These are phyloP conservation scores for Rhodotorula sp. DNA, from an alignment of 1,284 basidiomycete genomes.

Conservation along the genomic window DNA sequence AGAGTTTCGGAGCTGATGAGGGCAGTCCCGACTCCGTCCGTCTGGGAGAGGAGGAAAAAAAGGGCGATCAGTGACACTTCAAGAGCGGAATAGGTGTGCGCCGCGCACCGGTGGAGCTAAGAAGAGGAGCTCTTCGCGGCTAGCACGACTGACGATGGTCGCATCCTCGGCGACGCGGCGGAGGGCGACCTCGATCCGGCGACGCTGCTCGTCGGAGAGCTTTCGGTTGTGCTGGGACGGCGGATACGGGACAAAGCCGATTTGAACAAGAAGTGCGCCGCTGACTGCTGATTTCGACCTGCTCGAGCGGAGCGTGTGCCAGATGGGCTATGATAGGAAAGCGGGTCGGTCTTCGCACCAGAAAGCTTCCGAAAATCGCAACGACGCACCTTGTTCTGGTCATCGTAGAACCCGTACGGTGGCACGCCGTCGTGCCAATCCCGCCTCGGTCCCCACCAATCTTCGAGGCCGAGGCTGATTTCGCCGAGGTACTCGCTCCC, in stretches of 20 bases:
- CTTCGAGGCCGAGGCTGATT: slow-evolving; percentile 67
- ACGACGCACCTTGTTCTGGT: slow-evolving; percentile 51
- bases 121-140: slow-evolving; percentile 58
- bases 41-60: slow-evolving; percentile 55
- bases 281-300: slow-evolving; percentile 28
- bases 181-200: slow-evolving; percentile 14
- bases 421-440: slow-evolving; percentile 46
- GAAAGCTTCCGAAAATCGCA: too few relatives aligned
- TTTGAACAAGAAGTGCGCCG: slow-evolving; percentile 51
- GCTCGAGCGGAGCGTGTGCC: slow-evolving; percentile 37
- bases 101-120: slow-evolving; percentile 76
- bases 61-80: too few relatives aligned
- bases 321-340: slow-evolving; percentile 43
- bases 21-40: slow-evolving; percentile 78
- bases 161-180: slow-evolving; percentile 46
- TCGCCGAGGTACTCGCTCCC: slow-evolving; percentile 78
- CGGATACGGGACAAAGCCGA: slow-evolving; percentile 60
- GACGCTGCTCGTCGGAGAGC: slow-evolving; percentile 53
- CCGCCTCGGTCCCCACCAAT: slow-evolving; percentile 67
- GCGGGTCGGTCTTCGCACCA: slow-evolving; percentile 57
- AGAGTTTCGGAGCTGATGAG: slow-evolving; percentile 20
- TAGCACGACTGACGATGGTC: slow-evolving; percentile 64
- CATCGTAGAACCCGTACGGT: slow-evolving; percentile 29
- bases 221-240: slow-evolving; percentile 56
- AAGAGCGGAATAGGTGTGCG: too few relatives aligned